Base-by-base conservation (phyloP, 2,329 filamentous ascomycete species). In the Phaeosphaeria sp. region DNA sequence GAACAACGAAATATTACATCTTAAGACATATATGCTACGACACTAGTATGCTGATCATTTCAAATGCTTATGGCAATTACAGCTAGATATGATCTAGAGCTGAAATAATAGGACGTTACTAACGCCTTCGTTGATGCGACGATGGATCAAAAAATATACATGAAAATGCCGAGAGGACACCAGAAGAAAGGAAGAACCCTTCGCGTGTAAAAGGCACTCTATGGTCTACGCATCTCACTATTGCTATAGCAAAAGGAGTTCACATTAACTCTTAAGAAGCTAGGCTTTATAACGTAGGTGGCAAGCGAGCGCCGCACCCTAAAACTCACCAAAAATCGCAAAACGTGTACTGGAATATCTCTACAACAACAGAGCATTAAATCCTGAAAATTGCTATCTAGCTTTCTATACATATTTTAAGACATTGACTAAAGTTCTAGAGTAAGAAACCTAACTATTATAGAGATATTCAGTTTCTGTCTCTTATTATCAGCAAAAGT, bases 161-260 rank as follows among this genome's bases (percentile, higher is more conserved):
- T 57, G 21, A 49, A 30, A 22, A 57, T 57, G 46, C 55, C 39
- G 1, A n/a, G 21, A 17, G 40, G 39, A 3, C 44, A 51, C 20
- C 15, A 44, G 39, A 51, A 49, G 18, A 51, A 13, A 7, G 22
- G 52, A 1, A 55, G 43, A n/a, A 22, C 39, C 36, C 36, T 55
- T 9, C 20, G 49, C 11, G 39, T 36, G 15, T 11, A 40, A 33
- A 61, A 61, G 27, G 55, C 49, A 40, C 42, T 56, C 2, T 59
- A 59, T 25, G 22, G 53, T 4, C 52, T 59, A 1, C 21, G 30
- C 21, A 53, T 59, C 13, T 59, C 22, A 17, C 55, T 27, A 6
- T 45, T 58, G 2, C 49, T 57, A 1, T 61, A 49, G 55, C 30
- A 57, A 22, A 30, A 53, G 25, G 21, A 53, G 13, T 49, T 57